Percentiles rank a stretch among this genome's conserved stretches.
Evolutionary conservation across 1,139 yeast genomes (phyloP).

Genomic region (Diutina pseudorugosa): DNA sequence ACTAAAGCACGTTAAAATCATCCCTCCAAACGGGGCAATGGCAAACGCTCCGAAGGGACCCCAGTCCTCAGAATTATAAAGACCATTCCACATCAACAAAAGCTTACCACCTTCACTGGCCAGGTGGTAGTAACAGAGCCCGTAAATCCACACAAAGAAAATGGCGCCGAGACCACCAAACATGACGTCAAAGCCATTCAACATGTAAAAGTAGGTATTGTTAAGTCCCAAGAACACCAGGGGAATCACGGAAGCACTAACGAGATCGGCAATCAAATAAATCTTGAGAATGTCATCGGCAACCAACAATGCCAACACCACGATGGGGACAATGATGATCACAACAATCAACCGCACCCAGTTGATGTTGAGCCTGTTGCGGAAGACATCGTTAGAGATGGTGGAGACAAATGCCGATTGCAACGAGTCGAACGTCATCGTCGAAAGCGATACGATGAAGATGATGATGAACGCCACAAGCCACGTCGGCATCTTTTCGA

Average conservation of each 20-base stretch:
- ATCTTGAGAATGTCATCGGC: conserved; percentile 79
- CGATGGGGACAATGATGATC: conserved; percentile 68
- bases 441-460: conserved; percentile 60
- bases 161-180: conserved; percentile 78
- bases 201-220: conserved; percentile 45
- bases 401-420: conserved; percentile 87
- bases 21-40: conserved; percentile 77
- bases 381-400: conserved; percentile 77
- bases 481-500: conserved; percentile 77
- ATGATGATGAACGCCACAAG: conserved; percentile 73
- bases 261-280: conserved; percentile 81
- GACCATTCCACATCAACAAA: conserved; percentile 62
- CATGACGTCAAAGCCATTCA: conserved; percentile 75
- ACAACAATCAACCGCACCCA: conserved; percentile 67
- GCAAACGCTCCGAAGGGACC: conserved; percentile 92
- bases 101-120: conserved; percentile 75
- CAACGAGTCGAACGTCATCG: conserved; percentile 81
- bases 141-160: conserved; percentile 69
- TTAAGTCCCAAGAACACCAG: conserved; percentile 72
- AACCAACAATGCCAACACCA: conserved; percentile 69
- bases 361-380: conserved; percentile 58
- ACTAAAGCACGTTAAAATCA: conserved; percentile 38
- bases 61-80: conserved; percentile 75
- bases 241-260: conserved; percentile 80
- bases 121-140: conserved; percentile 59